Evolutionary conservation across 768 basidiomycete species (phyloP).

Genomic region (Russula sp.): DNA sequence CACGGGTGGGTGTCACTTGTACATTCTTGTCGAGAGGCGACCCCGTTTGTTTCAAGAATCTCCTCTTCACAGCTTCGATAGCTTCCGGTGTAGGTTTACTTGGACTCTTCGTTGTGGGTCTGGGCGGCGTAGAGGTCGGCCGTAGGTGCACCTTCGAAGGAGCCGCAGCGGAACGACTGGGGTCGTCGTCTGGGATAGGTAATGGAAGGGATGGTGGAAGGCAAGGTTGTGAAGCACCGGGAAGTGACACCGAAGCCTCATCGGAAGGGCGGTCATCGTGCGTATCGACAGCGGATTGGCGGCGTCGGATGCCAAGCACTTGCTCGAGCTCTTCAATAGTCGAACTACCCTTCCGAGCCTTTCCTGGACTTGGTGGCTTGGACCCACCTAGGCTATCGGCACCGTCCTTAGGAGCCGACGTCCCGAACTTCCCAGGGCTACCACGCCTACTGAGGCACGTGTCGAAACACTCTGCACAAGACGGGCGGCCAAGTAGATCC

Average conservation of each 20-base stretch:
- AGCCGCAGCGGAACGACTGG: background rate
- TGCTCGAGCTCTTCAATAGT: conserved; percentile 33
- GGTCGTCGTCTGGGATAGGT: background rate
- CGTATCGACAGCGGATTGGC: conserved; percentile 23
- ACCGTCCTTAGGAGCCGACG: conserved; percentile 29
- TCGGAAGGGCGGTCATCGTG: conserved; percentile 15
- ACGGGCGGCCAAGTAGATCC: conserved; percentile 75
- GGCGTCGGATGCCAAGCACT: conserved; percentile 31
- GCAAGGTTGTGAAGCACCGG: background rate
- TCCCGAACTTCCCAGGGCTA: conserved; percentile 34
- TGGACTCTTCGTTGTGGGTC: conserved; percentile 6
- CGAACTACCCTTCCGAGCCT: conserved; percentile 31
- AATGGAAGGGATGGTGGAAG: background rate
- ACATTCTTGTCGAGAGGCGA: conserved; percentile 28
- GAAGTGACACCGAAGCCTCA: background rate
- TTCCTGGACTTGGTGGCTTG: conserved; percentile 30
- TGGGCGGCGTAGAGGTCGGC: conserved; percentile 2
- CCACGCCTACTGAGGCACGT: conserved; percentile 49
- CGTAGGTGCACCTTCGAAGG: background rate
- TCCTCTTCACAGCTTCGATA: conserved; percentile 58
- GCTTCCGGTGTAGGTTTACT: conserved; percentile 42
- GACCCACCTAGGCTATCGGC: conserved; percentile 42
- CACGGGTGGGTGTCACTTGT: conserved; percentile 7
- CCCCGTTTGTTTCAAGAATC: conserved; percentile 38
- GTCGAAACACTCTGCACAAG: conserved; percentile 77